Percentiles rank a stretch among this genome's conserved stretches.
Conservation (phyloP, 2,329 filamentous ascomycete species). For the Aspergillus persii region DNA sequence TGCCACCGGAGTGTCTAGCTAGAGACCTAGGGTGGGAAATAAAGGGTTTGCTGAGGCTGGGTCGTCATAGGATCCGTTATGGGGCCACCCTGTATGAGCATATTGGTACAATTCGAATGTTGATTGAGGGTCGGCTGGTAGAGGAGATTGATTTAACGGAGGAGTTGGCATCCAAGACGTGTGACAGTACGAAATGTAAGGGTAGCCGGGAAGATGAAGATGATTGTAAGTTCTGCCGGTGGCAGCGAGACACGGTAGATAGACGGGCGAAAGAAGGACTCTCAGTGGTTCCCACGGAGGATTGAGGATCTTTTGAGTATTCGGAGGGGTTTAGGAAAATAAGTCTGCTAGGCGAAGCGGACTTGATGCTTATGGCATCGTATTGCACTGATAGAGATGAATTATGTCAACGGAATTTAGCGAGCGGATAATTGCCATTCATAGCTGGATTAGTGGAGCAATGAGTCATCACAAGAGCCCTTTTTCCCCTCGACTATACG, state of each 20-base stretch:
- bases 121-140: background rate
- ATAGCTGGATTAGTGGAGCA: too few species aligned
- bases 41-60: background rate
- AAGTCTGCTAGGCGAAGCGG: too few species aligned
- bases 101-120: constrained; percentile 3
- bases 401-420: too few species aligned
- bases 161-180: background rate
- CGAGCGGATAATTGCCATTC: too few species aligned
- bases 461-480: too few species aligned
- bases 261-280: background rate
- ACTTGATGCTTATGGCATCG: too few species aligned
- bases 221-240: background rate
- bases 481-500: too few species aligned
- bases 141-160: background rate
- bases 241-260: background rate
- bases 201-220: background rate
- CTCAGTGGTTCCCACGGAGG: background rate
- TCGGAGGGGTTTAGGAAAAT: too few species aligned
- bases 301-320: background rate
- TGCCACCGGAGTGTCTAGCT: background rate
- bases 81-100: constrained; percentile 5
- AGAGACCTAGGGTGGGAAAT: background rate
- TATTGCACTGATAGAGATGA: too few species aligned
- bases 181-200: background rate
- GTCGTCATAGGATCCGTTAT: background rate